A percentile compares a stretch with the other conserved stretches of the same genome.
These are phyloP conservation scores for Trichomonascus vanleenenianus DNA, from an alignment of 805 yeast genomes.

Conservation along the genomic window DNA sequence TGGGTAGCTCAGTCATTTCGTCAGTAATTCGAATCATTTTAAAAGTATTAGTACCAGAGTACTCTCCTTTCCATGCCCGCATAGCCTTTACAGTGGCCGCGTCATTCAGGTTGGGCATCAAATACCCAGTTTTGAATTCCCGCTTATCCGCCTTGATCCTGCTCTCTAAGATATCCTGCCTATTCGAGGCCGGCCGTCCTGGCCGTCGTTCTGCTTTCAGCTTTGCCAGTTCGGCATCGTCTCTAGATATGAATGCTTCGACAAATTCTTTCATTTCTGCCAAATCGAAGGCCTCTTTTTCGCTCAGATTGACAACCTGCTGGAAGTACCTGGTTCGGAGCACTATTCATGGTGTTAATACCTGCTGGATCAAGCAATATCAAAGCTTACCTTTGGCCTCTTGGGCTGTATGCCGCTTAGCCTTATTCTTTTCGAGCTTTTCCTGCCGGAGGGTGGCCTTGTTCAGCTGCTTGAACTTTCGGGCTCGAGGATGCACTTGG, in stretches of 20 bases:
- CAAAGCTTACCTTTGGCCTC: conserved; percentile 22
- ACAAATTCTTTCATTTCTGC: conserved; percentile 58
- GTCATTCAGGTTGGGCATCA: conserved; percentile 65
- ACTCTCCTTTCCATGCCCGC: conserved; percentile 72
- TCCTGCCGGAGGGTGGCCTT: conserved; percentile 82
- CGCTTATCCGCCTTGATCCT: conserved; percentile 52
- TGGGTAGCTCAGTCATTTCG: neutral
- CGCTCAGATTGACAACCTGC: conserved; percentile 41
- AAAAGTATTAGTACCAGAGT: conserved; percentile 66
- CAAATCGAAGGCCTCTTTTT: conserved; percentile 37
- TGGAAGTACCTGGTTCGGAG: conserved; percentile 54
- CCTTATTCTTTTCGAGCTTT: conserved; percentile 55
- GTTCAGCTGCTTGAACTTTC: conserved; percentile 76
- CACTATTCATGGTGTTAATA: conserved; percentile 19
- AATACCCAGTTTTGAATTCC: conserved; percentile 58
- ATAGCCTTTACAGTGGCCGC: conserved; percentile 49
- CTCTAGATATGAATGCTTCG: conserved; percentile 52
- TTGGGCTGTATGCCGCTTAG: conserved; percentile 43
- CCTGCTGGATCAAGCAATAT: too few species aligned
- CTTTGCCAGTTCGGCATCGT: conserved; percentile 65
- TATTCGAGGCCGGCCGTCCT: conserved; percentile 76
- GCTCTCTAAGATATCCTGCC: conserved; percentile 60
- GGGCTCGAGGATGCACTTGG: conserved; percentile 75
- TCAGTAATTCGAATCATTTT: conserved; percentile 34
- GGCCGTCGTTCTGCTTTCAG: conserved; percentile 61